Base-by-base conservation (phyloP, 2,329 filamentous ascomycete species). In the Colletotrichum sojae region DNA sequence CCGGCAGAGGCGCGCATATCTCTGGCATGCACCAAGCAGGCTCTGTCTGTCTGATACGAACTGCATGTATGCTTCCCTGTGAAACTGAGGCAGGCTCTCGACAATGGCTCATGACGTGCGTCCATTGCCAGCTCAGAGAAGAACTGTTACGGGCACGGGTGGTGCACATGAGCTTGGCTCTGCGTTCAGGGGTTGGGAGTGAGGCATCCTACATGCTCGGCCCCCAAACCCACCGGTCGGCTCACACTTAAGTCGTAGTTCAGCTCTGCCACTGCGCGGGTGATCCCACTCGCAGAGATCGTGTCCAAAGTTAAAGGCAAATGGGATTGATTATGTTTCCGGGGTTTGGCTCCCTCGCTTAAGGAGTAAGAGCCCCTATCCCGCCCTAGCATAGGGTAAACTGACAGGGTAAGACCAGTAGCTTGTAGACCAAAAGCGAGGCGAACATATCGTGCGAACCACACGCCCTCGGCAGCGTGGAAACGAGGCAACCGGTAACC, bases 401-500 rank as follows among this genome's bases (percentile, higher is more conserved):
- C 16, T 43, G 40, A 9, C 46, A 22, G 46, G 46, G 46, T 49
- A 49, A 49, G 46, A 20, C 46, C 10, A 9, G n/a, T 12, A 49
- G 46, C 46, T 49, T 22, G 16, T 43, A 43, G 31, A 43, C 16
- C 12, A 15, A 20, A 25, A 22, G 18, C 46, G n/a, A 49, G 46
- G 46, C 46, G 46, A 49, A 49, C 40, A 31, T 22, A 52, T 52
- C 22, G 49, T 52, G 49, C 49, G 49, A 52, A 52, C 20, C 49
- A 52, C 9, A 25, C 16, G 6, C 18, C 18, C 48, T 20, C 9
- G 25, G 16, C 18, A 16, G 48, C 18, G 18, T 25, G 18, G 12
- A 51, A 54, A 62, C 51, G 54, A 62, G 59, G 59, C 59, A 54
- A 54, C 49, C 8, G 20, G 6, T 16, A 15, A 18, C 59, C 58